phyloP scores from a whole-genome alignment of 163 green algal species.

The Chlamydomonas reinhardtii region DNA sequence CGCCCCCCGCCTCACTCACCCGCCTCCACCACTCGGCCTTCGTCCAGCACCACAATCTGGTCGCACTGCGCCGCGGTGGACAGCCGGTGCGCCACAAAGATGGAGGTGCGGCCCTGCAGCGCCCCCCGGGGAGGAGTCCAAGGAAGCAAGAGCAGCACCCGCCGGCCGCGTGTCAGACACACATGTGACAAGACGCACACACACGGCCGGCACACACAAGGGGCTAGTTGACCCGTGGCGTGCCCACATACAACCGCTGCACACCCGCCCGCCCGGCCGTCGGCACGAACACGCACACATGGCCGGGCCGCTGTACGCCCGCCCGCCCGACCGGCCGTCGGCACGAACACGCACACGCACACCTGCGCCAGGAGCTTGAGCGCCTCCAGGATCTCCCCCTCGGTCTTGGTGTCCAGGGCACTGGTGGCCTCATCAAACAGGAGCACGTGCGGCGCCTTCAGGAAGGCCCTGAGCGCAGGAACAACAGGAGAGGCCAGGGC shows the following conservation, averaged over 20 bases:
- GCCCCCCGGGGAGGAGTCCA: too few species aligned
- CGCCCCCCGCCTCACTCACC: constrained; percentile 51
- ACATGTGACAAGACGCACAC: too few species aligned
- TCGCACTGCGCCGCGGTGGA: constrained; percentile 94
- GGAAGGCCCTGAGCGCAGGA: constrained; percentile 58
- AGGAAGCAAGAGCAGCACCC: neutral
- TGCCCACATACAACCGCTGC: too few species aligned
- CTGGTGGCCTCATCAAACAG: constrained; percentile 96
- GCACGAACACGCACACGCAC: too few species aligned
- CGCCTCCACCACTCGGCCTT: constrained; percentile 88
- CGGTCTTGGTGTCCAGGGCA: constrained; percentile 92
- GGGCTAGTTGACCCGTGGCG: too few species aligned
- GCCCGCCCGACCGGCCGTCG: too few species aligned
- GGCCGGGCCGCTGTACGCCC: too few species aligned
- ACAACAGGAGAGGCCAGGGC: neutral
- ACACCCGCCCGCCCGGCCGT: too few species aligned
- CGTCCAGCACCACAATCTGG: constrained; percentile 92
- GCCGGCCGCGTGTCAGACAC: too few species aligned
- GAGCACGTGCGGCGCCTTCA: constrained; percentile 78
- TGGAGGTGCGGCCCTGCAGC: constrained; percentile 83
- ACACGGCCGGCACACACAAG: too few species aligned
- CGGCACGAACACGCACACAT: too few species aligned
- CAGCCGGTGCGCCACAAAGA: constrained; percentile 97
- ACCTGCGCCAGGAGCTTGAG: constrained; percentile 76
- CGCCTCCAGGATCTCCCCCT: constrained; percentile 81